Conservation (phyloP, 2,329 filamentous ascomycete genomes). For the Aspergillus tubingensis region DNA sequence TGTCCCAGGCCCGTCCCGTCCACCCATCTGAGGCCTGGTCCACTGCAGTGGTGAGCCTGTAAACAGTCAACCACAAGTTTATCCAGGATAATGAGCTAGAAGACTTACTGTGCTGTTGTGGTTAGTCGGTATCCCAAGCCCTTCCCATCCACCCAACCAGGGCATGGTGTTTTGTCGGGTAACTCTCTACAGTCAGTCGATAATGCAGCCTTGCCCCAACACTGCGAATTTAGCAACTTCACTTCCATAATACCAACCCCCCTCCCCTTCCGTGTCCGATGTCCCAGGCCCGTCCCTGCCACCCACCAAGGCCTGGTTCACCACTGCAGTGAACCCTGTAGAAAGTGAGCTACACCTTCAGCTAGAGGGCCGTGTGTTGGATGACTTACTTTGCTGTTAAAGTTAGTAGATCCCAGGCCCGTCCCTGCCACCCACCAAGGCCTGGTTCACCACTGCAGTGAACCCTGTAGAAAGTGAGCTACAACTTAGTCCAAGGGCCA, state of each 20-base stretch:
- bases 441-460: not conserved
- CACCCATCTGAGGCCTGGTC: conserved; percentile 5
- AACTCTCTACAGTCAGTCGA: too few relatives aligned
- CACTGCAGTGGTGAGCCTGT: too few relatives aligned
- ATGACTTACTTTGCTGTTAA: not conserved
- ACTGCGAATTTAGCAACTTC: not conserved
- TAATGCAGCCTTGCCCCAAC: not conserved
- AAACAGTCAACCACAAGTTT: too few relatives aligned
- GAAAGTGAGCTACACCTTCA: too few relatives aligned
- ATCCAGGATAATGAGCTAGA: too few relatives aligned
- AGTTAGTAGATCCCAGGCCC: conserved; percentile 5
- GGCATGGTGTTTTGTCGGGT: not conserved
- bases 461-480: not conserved
- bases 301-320: conserved; percentile 5
- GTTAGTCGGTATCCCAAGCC: not conserved
- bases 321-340: not conserved
- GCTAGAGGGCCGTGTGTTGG: too few relatives aligned
- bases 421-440: conserved; percentile 14
- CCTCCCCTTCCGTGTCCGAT: not conserved
- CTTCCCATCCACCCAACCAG: conserved; percentile 8
- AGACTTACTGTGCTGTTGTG: too few relatives aligned
- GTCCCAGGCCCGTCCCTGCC: not conserved
- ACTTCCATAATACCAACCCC: not conserved
- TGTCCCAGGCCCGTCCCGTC: conserved; percentile 17
- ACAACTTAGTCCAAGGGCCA: too few relatives aligned